Percentiles rank a stretch among this genome's conserved stretches.
Evolutionary conservation across 2,329 filamentous ascomycete genomes (phyloP).

Genomic region (Fusarium udum): DNA sequence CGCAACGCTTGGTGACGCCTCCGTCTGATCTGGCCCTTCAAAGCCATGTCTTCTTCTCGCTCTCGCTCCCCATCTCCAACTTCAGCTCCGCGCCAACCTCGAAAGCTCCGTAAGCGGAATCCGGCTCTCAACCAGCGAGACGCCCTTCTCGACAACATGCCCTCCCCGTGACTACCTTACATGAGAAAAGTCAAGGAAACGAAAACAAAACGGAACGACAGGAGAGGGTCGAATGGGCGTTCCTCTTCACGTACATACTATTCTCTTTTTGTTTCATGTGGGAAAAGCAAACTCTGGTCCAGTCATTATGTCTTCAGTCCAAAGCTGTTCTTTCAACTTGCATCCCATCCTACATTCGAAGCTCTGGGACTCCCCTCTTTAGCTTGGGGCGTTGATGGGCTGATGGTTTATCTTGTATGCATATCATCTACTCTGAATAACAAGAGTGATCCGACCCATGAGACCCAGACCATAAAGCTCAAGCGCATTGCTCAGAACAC

Average conservation of each 20-base stretch:
- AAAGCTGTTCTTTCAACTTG: background rate
- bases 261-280: background rate
- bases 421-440: conserved; percentile 12
- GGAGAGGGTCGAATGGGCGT: background rate
- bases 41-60: conserved; percentile 26
- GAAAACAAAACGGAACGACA: background rate
- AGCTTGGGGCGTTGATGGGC: conserved; percentile 8
- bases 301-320: conserved; percentile 10
- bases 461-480: background rate
- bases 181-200: background rate
- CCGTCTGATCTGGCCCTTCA: conserved; percentile 37
- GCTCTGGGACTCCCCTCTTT: background rate
- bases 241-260: conserved; percentile 29
- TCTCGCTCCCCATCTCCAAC: conserved; percentile 26
- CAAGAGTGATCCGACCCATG: background rate
- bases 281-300: conserved; percentile 20
- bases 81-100: conserved; percentile 26
- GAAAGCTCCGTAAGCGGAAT: conserved; percentile 44
- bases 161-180: conserved; percentile 9
- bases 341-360: background rate
- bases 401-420: conserved; percentile 10
- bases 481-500: background rate
- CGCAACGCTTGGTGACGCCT: conserved; percentile 80
- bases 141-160: conserved; percentile 30
- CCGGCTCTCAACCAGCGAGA: conserved; percentile 30